These are phyloP conservation scores for Scedosporium minutisporum DNA, from an alignment of 2,329 filamentous ascomycete genomes.

Conservation along the genomic window DNA sequence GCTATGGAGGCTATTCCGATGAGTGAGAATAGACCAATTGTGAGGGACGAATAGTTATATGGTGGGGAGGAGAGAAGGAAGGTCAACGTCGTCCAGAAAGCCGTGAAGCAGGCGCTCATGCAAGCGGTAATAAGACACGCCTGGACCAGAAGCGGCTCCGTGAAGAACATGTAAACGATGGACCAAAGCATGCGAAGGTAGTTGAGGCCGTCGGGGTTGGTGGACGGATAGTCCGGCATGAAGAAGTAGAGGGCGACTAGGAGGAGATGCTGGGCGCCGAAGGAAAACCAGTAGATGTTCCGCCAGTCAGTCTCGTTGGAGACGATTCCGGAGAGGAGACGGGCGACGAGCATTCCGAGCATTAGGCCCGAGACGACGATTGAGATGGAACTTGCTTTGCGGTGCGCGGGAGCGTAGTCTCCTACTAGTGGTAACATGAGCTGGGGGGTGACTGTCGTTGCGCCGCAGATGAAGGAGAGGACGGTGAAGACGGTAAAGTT, in stretches of 20 bases:
- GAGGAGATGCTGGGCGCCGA: constrained; percentile 61
- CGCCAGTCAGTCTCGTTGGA: constrained; percentile 68
- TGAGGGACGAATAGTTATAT: constrained; percentile 56
- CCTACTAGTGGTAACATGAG: constrained; percentile 73
- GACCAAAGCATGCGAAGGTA: constrained; percentile 57
- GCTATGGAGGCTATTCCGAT: constrained; percentile 64
- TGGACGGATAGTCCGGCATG: constrained; percentile 73
- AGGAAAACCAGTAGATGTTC: constrained; percentile 67
- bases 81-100: constrained; percentile 58
- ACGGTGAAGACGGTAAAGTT: constrained; percentile 56
- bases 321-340: constrained; percentile 65
- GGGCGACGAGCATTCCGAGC: constrained; percentile 66
- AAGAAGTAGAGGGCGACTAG: constrained; percentile 56
- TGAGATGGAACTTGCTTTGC: constrained; percentile 59
- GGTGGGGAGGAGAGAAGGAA: constrained; percentile 65
- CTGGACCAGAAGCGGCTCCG: constrained; percentile 61
- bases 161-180: constrained; percentile 54
- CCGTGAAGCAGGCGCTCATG: constrained; percentile 39
- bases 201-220: constrained; percentile 54
- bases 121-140: constrained; percentile 58
- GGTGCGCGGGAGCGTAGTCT: constrained; percentile 61
- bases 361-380: constrained; percentile 68
- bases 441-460: constrained; percentile 73
- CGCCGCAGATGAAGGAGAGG: constrained; percentile 62
- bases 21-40: constrained; percentile 69